Percentiles rank a stretch among this genome's conserved stretches.
Conservation (phyloP, 176 grass and related monocot species). For the Carex littledalei region DNA sequence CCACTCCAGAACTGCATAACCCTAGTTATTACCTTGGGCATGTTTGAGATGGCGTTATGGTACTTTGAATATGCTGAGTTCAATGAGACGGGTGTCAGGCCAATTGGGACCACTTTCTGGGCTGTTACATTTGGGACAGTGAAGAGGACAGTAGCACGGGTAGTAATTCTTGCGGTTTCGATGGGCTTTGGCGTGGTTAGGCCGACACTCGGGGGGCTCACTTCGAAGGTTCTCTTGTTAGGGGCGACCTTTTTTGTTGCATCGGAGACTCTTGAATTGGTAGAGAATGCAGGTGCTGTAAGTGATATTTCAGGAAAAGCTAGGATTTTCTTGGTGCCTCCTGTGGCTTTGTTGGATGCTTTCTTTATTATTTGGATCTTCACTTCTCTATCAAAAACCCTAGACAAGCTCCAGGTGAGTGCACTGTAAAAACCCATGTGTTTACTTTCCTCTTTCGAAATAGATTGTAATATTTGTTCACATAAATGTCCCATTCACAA, state of each 20-base stretch:
- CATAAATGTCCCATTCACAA: not conserved
- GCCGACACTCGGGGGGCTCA: constrained; percentile 88
- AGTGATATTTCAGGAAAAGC: constrained; percentile 97
- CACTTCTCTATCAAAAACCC: constrained; percentile 81
- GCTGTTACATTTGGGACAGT: constrained; percentile 89
- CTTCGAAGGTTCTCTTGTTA: constrained; percentile 94
- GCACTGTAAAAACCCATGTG: not conserved
- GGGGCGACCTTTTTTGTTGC: constrained; percentile 94
- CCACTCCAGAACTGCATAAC: constrained; percentile 99
- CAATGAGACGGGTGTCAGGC: constrained; percentile 72
- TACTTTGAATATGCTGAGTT: constrained; percentile 99
- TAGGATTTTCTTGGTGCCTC: constrained; percentile 89
- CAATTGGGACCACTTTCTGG: constrained; percentile 95
- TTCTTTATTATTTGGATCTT: constrained; percentile 98
- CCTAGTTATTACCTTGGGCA: constrained; percentile 88
- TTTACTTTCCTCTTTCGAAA: constrained; percentile 6
- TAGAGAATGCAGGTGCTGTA: constrained; percentile 95
- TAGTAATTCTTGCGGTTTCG: constrained; percentile 87
- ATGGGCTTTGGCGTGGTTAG: constrained; percentile 96
- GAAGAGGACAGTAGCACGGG: constrained; percentile 75
- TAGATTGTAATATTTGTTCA: constrained; percentile 1
- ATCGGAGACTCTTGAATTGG: constrained; percentile 93
- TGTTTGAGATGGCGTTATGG: constrained; percentile 98
- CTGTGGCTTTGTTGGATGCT: constrained; percentile 91
- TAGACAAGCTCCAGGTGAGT: constrained; percentile 83